Base-by-base conservation (phyloP, 345 rosid genomes). In the Erucastrum elatum region DNA sequence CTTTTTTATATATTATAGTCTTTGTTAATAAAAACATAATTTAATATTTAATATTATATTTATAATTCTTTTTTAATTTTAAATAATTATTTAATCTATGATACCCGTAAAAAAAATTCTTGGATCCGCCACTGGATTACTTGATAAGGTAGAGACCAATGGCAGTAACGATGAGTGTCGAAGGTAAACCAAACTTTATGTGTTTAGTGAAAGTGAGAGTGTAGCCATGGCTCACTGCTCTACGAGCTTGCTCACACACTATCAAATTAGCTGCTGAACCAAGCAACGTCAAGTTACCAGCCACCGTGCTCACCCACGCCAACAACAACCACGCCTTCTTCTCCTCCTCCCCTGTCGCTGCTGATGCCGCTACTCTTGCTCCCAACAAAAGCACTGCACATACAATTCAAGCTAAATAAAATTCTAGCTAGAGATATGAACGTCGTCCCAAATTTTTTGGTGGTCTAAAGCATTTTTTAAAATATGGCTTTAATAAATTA, bases 231-330 rank as follows among this genome's bases (percentile, higher is more conserved):
- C 71, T 72, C 0, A 86, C 80, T 51, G 92, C 82, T 3, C 93
- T 82, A 8, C 84, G 78, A 62, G 97, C 97, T 85, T 94, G 93
- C 76, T 91, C 96, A 13, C 98, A 89, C 58, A 94, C 96, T 53
- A 94, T 94, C 87, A 94, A 79, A 80, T 9, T 11, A 4, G 15
- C 3, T 29, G 97, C 97, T 4, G 97, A 92, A 3, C 98, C 98
- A 25, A 92, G 74, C 46, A 92, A 84, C 0, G 98, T 88, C 59
- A 94, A 81, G 85, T 94, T 94, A 11, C 97, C 97, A 0, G 94
- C 92, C 16, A 94, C 86, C 0, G 97, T 87, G 82, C 98, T 92
- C 63, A 86, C 98, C 97, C 98, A 90, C 4, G 94, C 92, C 75
- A 92, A 79, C 31, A 90, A 71, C 27, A 94, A 82, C 98, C 97